Evolutionary conservation across 306 rosid species (phyloP).

Genomic region (Quercus ilex): DNA sequence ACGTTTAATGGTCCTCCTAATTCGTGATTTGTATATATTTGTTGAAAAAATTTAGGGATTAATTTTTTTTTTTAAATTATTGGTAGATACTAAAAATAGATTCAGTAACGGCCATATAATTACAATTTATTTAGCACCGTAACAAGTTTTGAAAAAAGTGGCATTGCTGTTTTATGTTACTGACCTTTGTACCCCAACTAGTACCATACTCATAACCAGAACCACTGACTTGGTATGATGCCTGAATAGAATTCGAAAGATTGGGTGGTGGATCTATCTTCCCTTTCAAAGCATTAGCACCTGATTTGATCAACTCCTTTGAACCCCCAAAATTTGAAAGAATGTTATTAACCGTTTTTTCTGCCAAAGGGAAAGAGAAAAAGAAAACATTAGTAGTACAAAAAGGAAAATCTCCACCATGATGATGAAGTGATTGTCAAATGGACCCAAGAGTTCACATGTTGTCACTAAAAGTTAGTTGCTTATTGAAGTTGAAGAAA

Average conservation of each 20-base stretch:
- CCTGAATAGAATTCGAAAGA: slow-evolving; percentile 9
- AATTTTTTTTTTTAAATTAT: no score
- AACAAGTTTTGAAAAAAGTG: no score
- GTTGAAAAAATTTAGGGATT: no score
- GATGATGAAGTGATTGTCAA: no score
- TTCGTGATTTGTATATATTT: no score
- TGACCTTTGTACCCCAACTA: slow-evolving; percentile 35
- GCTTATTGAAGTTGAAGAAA: background rate
- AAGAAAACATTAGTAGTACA: background rate
- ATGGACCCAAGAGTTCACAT: no score
- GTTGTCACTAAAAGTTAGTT: background rate
- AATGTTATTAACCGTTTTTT: slow-evolving; percentile 17
- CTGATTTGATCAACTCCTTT: slow-evolving; percentile 32
- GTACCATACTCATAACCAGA: slow-evolving; percentile 30
- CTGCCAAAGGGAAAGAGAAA: background rate
- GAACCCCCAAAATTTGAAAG: slow-evolving; percentile 46
- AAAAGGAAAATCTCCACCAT: background rate
- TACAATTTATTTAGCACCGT: no score
- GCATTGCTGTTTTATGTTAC: no score
- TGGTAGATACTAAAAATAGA: no score
- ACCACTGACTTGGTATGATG: slow-evolving; percentile 19
- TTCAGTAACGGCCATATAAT: no score
- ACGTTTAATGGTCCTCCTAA: no score
- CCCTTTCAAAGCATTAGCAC: slow-evolving; percentile 33
- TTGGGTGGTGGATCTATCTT: background rate